Conservation (phyloP, 1,284 basidiomycete genomes). For the Cutaneotrichosporon dermatis region DNA sequence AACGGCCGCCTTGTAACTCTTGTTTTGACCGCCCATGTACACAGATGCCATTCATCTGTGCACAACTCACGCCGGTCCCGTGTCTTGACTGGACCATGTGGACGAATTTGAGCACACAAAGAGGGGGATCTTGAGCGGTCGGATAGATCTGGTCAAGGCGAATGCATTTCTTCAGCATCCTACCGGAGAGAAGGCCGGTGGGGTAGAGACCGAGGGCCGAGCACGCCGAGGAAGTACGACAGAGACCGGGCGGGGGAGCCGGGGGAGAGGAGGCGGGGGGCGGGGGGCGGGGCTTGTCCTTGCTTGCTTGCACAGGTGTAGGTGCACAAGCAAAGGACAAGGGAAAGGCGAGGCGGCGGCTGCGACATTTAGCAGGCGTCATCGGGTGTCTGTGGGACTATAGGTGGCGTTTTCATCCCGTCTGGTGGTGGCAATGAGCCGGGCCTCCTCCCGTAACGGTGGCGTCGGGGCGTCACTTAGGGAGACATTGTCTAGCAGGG, state of each 20-base stretch:
- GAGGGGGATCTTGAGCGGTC: background rate
- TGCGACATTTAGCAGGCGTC: background rate
- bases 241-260: too few relatives aligned
- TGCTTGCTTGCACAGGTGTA: too few relatives aligned
- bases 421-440: slow-evolving; percentile 9
- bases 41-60: too few relatives aligned
- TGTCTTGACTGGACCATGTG: background rate
- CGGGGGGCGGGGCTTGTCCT: too few relatives aligned
- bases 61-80: background rate
- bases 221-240: too few relatives aligned
- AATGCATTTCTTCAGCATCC: too few relatives aligned
- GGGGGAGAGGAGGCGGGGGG: too few relatives aligned
- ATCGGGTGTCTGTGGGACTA: background rate
- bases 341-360: background rate
- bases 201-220: too few relatives aligned
- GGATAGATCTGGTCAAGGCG: background rate
- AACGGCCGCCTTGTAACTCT: too few relatives aligned
- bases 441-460: slow-evolving; percentile 14
- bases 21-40: too few relatives aligned
- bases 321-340: too few relatives aligned
- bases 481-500: slow-evolving; percentile 1
- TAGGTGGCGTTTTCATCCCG: background rate
- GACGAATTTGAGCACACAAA: background rate
- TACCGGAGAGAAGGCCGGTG: too few relatives aligned
- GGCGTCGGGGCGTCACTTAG: slow-evolving; percentile 4